A percentile compares a stretch with the other conserved stretches of the same genome.
Evolutionary conservation across 129 eudicot species (phyloP).

Genomic region (Heracleum sosnowskyi): DNA sequence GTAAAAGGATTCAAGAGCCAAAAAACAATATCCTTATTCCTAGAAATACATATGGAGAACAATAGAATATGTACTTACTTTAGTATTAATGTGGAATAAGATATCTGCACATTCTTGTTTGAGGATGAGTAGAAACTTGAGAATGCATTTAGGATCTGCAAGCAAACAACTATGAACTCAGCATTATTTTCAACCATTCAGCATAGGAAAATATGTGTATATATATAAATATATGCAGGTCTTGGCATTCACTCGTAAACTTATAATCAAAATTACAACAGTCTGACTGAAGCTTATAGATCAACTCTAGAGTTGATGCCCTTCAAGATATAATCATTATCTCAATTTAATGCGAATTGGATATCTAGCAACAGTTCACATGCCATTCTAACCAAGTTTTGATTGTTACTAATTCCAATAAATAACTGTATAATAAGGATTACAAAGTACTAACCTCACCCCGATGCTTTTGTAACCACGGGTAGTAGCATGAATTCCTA

Average conservation of each 20-base stretch:
- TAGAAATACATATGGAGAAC: neutral
- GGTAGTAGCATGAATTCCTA: slow-evolving; percentile 52
- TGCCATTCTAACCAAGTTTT: neutral
- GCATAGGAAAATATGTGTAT: neutral
- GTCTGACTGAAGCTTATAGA: neutral
- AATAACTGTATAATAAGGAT: neutral
- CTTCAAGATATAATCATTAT: neutral
- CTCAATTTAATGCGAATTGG: neutral
- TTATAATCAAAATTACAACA: neutral
- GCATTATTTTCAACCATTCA: neutral
- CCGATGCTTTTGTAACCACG: slow-evolving; percentile 70
- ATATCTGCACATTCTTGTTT: slow-evolving; percentile 83
- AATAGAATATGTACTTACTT: slow-evolving; percentile 51
- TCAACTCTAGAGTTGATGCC: neutral
- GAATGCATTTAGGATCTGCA: slow-evolving; percentile 87
- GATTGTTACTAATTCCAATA: neutral
- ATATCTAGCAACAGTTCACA: neutral
- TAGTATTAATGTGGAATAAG: slow-evolving; percentile 81
- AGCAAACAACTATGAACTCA: slow-evolving; percentile 14
- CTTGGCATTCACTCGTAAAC: neutral
- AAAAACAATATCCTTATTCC: neutral
- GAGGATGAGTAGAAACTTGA: slow-evolving; percentile 66
- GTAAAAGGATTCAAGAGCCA: slow-evolving; percentile 1
- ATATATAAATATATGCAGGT: neutral
- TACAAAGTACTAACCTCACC: slow-evolving; percentile 57